These are phyloP conservation scores for Euphorbia celastroides DNA, from an alignment of 441 rosid genomes.

Conservation along the genomic window DNA sequence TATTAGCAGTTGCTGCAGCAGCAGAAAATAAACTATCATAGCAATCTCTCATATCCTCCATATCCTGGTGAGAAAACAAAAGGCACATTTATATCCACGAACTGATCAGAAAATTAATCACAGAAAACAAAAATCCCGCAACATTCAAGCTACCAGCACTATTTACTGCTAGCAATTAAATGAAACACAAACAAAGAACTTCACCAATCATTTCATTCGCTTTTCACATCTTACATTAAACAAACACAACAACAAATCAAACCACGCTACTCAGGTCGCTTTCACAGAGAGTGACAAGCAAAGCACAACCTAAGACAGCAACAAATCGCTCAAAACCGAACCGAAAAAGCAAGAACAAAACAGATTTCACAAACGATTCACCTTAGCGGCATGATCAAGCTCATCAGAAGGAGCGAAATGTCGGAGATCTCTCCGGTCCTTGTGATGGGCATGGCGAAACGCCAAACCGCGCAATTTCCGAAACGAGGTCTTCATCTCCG, in stretches of 20 bases:
- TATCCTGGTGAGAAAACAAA: conserved; percentile 38
- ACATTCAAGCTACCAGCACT: background rate
- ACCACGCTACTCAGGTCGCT: background rate
- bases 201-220: background rate
- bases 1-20: conserved; percentile 89
- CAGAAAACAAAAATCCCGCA: background rate
- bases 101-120: background rate
- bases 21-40: conserved; percentile 95
- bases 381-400: background rate
- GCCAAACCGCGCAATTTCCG: conserved; percentile 3
- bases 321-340: background rate
- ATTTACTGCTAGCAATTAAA: background rate
- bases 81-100: background rate
- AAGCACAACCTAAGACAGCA: background rate
- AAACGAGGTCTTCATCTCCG: background rate
- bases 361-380: background rate
- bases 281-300: background rate
- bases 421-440: background rate
- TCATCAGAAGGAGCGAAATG: conserved; percentile 1
- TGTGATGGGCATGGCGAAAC: conserved; percentile 1
- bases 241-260: background rate
- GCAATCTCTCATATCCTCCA: conserved; percentile 88
- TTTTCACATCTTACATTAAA: background rate
- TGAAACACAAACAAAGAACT: background rate
- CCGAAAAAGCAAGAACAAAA: background rate